phyloP scores from a whole-genome alignment of 495 filamentous ascomycete species.

The Cudoniella acicularis region DNA sequence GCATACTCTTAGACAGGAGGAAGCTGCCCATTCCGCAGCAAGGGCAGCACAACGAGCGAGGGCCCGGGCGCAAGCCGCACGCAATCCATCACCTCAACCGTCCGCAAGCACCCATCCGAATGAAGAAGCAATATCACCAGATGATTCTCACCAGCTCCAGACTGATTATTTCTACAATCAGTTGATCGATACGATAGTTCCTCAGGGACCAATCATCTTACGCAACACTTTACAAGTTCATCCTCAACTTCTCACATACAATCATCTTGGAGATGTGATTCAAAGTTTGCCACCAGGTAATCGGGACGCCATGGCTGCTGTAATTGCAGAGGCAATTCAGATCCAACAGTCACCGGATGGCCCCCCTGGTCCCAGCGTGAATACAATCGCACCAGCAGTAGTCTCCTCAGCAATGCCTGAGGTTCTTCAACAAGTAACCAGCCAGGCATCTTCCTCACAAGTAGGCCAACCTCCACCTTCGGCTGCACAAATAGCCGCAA shows the following conservation, averaged over 20 bases:
- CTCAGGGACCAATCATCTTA: slow-evolving; percentile 38
- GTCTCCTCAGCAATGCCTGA: not conserved
- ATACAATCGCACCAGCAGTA: not conserved
- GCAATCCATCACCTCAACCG: not conserved
- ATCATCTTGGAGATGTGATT: slow-evolving; percentile 1
- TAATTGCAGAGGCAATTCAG: slow-evolving; percentile 2
- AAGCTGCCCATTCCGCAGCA: slow-evolving; percentile 41
- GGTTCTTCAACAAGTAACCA: not conserved
- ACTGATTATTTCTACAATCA: slow-evolving; percentile 13
- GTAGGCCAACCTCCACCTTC: slow-evolving; percentile 19
- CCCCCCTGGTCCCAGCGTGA: not conserved
- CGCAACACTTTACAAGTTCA: slow-evolving; percentile 39
- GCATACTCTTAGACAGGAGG: slow-evolving; percentile 68
- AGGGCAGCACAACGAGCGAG: not conserved
- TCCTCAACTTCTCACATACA: slow-evolving; percentile 33
- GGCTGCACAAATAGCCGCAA: slow-evolving; percentile 8
- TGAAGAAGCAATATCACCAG: not conserved
- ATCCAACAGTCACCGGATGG: not conserved
- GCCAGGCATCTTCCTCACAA: slow-evolving; percentile 26
- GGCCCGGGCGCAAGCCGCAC: not conserved
- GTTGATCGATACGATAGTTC: slow-evolving; percentile 25
- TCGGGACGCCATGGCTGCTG: not conserved
- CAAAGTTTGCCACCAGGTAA: not conserved
- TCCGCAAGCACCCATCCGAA: not conserved
- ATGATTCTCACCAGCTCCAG: not conserved